These are phyloP conservation scores for Echinosphaeria canescens DNA, from an alignment of 2,329 filamentous ascomycete species.

Conservation along the genomic window DNA sequence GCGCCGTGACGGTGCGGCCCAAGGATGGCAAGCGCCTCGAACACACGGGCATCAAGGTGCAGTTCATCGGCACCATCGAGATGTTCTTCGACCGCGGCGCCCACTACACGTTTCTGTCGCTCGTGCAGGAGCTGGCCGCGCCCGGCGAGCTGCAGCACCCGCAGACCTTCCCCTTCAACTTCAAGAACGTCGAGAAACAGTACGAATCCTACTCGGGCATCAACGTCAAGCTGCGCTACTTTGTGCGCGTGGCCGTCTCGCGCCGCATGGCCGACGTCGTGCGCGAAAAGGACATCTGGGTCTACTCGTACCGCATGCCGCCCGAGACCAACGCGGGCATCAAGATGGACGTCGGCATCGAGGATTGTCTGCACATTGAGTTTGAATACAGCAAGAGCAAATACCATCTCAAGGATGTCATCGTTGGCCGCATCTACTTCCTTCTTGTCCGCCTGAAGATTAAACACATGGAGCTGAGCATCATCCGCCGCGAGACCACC, in stretches of 20 bases:
- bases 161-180: conserved; percentile 98
- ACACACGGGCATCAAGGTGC: conserved; percentile 97
- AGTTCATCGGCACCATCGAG: conserved; percentile 98
- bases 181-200: conserved; percentile 99
- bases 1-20: conserved; percentile 79
- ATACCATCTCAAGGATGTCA: conserved; percentile 98
- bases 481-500: conserved; percentile 91
- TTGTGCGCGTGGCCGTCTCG: conserved; percentile 89
- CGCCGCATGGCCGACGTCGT: conserved; percentile 95
- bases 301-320: conserved; percentile 94
- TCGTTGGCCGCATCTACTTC: conserved; percentile 97
- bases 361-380: conserved; percentile 97
- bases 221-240: conserved; percentile 98
- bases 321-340: conserved; percentile 97
- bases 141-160: conserved; percentile 97
- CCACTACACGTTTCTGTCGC: conserved; percentile 95
- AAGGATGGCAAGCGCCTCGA: conserved; percentile 97
- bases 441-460: conserved; percentile 94
- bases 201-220: conserved; percentile 99
- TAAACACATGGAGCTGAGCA: conserved; percentile 98
- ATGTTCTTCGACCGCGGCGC: conserved; percentile 99
- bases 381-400: conserved; percentile 99
- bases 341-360: conserved; percentile 99
- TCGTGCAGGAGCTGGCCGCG: conserved; percentile 90
- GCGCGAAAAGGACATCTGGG: conserved; percentile 98